phyloP scores from a whole-genome alignment of 2,329 filamentous ascomycete species.

The Cercospora brassicicola region DNA sequence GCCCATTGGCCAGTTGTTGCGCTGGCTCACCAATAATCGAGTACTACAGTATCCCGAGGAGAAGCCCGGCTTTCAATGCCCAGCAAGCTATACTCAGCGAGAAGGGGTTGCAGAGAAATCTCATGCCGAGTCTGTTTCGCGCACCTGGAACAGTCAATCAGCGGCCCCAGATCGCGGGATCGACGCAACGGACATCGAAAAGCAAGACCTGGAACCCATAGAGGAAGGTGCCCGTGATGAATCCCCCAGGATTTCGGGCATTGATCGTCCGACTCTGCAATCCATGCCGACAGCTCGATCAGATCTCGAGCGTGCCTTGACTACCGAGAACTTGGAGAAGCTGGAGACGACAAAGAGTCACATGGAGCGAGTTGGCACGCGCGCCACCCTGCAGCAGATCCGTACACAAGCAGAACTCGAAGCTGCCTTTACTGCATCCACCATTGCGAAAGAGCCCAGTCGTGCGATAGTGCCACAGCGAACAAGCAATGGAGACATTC shows the following conservation, averaged over 20 bases:
- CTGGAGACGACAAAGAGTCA: constrained; percentile 22
- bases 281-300: constrained; percentile 22
- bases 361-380: constrained; percentile 39
- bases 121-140: not conserved
- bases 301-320: constrained; percentile 10
- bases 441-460: constrained; percentile 39
- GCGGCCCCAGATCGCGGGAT: not conserved
- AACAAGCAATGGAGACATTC: constrained; percentile 53
- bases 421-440: constrained; percentile 39
- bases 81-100: constrained; percentile 43
- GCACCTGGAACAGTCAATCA: not conserved
- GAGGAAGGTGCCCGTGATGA: constrained; percentile 13
- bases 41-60: constrained; percentile 63
- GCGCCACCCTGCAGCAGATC: constrained; percentile 40
- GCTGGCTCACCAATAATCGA: constrained; percentile 55
- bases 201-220: constrained; percentile 28
- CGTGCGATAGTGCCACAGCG: constrained; percentile 49
- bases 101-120: not conserved
- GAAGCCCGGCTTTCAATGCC: constrained; percentile 55
- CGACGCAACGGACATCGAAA: constrained; percentile 20
- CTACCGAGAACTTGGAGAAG: constrained; percentile 28
- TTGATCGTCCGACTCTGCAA: constrained; percentile 14
- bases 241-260: constrained; percentile 7
- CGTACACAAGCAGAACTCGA: constrained; percentile 45
- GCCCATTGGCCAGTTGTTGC: constrained; percentile 59